Evolutionary conservation across 805 yeast species (phyloP), one percentile per base, ranked within the genome.

Genomic region (Tetrapisispora pingtungensis): DNA sequence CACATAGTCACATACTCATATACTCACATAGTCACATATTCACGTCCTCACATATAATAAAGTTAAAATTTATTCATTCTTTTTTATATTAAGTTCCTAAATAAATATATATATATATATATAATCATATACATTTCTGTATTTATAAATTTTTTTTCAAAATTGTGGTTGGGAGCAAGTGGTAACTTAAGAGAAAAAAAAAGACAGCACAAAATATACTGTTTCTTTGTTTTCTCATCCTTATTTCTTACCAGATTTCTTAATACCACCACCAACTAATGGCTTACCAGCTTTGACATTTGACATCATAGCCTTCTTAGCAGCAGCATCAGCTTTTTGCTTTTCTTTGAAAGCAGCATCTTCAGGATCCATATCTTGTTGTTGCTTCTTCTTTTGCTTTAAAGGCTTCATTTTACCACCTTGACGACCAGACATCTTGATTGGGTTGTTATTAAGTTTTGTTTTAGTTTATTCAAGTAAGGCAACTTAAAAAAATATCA

Each of bases 291-390:
- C 78, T 57, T 84, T 72, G 48, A 95, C 93, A 67, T 84, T 79
- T 42, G 82, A 78, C 52, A 90, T 87, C 80, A 90, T 75, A 44
- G 84, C 95, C 69, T 89, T 90, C 69, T 80, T 81, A 27, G 96
- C 96, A 61, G 84, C 84, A 55, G 90, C 96, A 50, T 85, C 97
- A 46, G 95, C 96, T 66, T 83, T 86, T 71, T 87, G 95, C 74
- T 88, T 89, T 59, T 83, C 90, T 72, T 86, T 86, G 76, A 80
- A 88, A 4, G 96, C 96, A 26, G 73, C 44, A 51, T 88, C 97
- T 47, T 89, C 97, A 2, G 89, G 96, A 64, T 88, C 95, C 49
- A 68, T 64, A 27, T 82, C 87, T 49, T 80, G 39, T 83, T 46
- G 51, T 45, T 71, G 72, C 77, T 87, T 87, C 81, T 82, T 78